Evolutionary conservation across 139 green algal genomes (phyloP).

Genomic region (Haematococcus lacustris): DNA sequence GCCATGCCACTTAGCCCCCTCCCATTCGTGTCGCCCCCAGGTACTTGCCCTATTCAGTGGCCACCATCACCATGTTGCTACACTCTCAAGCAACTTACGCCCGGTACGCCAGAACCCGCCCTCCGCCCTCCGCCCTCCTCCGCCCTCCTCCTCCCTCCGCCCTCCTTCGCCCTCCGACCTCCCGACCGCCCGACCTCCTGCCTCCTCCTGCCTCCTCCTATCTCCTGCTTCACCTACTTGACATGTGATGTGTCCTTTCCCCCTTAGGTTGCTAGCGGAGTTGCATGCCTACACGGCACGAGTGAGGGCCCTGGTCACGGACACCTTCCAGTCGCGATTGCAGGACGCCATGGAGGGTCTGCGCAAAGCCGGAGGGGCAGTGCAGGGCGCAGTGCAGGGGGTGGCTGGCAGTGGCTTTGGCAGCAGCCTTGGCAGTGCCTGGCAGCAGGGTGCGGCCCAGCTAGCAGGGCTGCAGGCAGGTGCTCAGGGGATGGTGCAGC

Average conservation of each 20-base stretch:
- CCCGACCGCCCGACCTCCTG: no score
- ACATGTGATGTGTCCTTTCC: background rate
- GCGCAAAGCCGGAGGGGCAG: conserved; percentile 7
- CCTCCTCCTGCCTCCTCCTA: no score
- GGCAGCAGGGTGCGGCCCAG: background rate
- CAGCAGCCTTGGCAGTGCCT: background rate
- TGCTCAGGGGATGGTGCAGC: no score
- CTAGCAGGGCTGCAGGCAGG: no score
- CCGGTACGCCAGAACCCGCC: conserved; percentile 5
- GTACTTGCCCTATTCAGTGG: conserved; percentile 37
- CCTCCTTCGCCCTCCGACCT: no score
- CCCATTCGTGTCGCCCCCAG: no score
- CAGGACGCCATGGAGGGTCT: conserved; percentile 2
- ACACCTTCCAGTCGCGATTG: conserved; percentile 13
- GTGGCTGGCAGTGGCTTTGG: no score
- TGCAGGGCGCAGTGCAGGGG: background rate
- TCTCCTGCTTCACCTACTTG: background rate
- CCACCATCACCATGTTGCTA: conserved; percentile 26
- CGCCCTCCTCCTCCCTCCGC: no score
- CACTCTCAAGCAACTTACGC: conserved; percentile 17
- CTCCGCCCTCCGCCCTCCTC: no score
- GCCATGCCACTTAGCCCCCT: no score
- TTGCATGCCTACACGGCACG: conserved; percentile 1
- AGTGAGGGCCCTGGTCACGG: conserved; percentile 5
- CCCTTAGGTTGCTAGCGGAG: conserved; percentile 1